These are phyloP conservation scores for Triticum turgidum DNA, from an alignment of 176 grass and related monocot species.

Conservation along the genomic window DNA sequence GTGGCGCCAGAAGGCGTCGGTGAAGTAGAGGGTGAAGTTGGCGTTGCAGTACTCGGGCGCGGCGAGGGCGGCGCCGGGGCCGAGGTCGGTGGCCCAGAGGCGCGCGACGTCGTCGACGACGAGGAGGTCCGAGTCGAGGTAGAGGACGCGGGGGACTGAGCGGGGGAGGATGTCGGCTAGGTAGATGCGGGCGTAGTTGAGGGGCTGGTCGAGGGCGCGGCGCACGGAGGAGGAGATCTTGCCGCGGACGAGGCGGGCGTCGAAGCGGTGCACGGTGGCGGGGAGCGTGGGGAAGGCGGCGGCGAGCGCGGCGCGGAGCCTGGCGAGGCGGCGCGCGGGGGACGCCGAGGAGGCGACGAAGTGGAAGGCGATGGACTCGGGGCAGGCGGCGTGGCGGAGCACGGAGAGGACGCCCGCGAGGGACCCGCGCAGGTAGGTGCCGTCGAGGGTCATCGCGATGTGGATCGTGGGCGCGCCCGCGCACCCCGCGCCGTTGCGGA, in stretches of 20 bases:
- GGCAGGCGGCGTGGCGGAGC: slow-evolving; percentile 90
- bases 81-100: slow-evolving; percentile 88
- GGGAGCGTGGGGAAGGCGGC: slow-evolving; percentile 85
- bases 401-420: slow-evolving; percentile 90
- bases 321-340: slow-evolving; percentile 52
- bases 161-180: slow-evolving; percentile 76
- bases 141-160: slow-evolving; percentile 76
- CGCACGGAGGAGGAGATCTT: slow-evolving; percentile 93
- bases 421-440: slow-evolving; percentile 90
- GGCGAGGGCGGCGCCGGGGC: slow-evolving; percentile 55
- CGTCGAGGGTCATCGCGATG: slow-evolving; percentile 95
- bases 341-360: slow-evolving; percentile 75
- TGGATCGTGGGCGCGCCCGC: slow-evolving; percentile 60
- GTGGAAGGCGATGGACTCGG: slow-evolving; percentile 88
- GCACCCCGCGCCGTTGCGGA: slow-evolving; percentile 85
- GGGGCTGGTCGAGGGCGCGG: slow-evolving; percentile 94
- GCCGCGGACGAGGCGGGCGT: slow-evolving; percentile 74
- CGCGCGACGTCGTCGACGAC: slow-evolving; percentile 91
- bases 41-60: slow-evolving; percentile 98
- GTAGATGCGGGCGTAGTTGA: slow-evolving; percentile 99
- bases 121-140: slow-evolving; percentile 92
- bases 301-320: slow-evolving; percentile 58
- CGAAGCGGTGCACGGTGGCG: slow-evolving; percentile 78
- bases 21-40: slow-evolving; percentile 99
- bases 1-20: slow-evolving; percentile 74